Percentiles rank a stretch among this genome's conserved stretches.
Evolutionary conservation across 2,329 filamentous ascomycete species (phyloP).

Genomic region (Colletotrichum endophyticum): DNA sequence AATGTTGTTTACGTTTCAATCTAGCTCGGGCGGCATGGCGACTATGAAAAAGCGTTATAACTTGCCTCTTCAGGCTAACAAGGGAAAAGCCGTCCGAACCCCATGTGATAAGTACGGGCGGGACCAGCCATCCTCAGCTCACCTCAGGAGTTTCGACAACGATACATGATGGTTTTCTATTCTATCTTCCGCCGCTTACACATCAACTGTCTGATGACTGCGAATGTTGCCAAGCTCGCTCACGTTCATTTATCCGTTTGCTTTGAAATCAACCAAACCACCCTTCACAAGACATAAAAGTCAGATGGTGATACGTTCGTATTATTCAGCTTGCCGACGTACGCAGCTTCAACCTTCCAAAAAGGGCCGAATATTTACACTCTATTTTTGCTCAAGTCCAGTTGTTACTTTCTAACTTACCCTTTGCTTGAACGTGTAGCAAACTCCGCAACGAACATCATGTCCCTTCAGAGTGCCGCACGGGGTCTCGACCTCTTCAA

Average conservation of each 20-base stretch:
- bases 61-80: not conserved
- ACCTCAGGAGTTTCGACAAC: no score
- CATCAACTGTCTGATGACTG: accelerated
- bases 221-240: not conserved
- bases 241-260: accelerated
- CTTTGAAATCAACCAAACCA: not conserved
- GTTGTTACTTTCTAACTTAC: not conserved
- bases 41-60: not conserved
- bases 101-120: not conserved
- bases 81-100: not conserved
- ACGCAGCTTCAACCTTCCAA: not conserved
- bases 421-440: accelerated
- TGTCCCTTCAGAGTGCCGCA: not conserved
- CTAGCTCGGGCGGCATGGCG: not conserved
- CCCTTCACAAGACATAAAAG: not conserved
- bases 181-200: not conserved
- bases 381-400: not conserved
- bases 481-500: constrained; percentile 12
- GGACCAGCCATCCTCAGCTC: no score
- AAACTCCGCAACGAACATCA: no score
- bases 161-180: not conserved
- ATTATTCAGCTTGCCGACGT: not conserved
- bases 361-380: not conserved
- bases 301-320: not conserved
- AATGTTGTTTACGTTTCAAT: not conserved